Conservation (phyloP, 345 rosid genomes). For the Hibiscus trionum region DNA sequence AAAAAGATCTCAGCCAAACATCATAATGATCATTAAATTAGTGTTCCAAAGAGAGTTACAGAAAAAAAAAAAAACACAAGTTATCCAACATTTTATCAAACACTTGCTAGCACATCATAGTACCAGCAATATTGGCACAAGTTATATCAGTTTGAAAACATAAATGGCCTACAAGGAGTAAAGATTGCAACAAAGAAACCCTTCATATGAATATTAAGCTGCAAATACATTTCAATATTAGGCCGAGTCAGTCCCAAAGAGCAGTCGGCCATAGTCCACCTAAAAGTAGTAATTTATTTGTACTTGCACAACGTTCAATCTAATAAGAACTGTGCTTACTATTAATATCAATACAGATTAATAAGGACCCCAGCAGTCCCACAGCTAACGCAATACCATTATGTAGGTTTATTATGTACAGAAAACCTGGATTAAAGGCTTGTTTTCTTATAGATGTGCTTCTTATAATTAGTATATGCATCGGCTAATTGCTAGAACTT, state of each 20-base stretch:
- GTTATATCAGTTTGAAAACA: not conserved
- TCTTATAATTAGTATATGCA: constrained; percentile 24
- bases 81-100: not conserved
- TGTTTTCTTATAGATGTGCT: constrained; percentile 32
- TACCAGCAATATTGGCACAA: not conserved
- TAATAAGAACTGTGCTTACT: not conserved
- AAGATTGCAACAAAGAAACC: constrained; percentile 1
- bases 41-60: too few species aligned
- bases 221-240: constrained; percentile 21
- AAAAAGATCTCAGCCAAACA: not conserved
- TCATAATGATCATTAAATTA: too few species aligned
- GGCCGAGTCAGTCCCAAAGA: constrained; percentile 23
- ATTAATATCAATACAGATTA: constrained; percentile 15
- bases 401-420: constrained; percentile 58
- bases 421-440: constrained; percentile 27
- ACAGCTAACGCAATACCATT: constrained; percentile 32
- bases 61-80: not conserved
- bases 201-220: constrained; percentile 17
- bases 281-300: constrained; percentile 22
- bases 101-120: not conserved
- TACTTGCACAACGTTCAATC: constrained; percentile 6
- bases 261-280: constrained; percentile 23
- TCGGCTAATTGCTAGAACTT: constrained; percentile 17
- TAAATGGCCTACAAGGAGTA: not conserved
- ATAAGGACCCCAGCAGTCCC: constrained; percentile 18